Percentiles rank a stretch among this genome's conserved stretches.
These are phyloP conservation scores for Aspergillus ellipticus DNA, from an alignment of 495 filamentous ascomycete species.

Conservation along the genomic window DNA sequence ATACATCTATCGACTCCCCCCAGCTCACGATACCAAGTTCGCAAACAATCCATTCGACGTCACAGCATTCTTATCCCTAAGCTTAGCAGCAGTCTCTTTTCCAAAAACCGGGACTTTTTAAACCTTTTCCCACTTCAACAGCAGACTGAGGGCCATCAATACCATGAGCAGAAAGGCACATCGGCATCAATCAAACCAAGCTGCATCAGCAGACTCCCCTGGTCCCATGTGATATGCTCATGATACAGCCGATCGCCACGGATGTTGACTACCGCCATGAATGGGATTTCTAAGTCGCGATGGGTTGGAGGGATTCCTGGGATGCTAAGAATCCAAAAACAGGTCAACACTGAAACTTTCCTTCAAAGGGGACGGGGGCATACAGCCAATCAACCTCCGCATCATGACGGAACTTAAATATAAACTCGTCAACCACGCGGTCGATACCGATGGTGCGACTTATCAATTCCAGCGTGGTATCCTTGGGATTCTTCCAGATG, in stretches of 20 bases:
- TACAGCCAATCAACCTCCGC: conserved; percentile 63
- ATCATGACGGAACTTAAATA: conserved; percentile 59
- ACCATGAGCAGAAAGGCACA: too few relatives aligned
- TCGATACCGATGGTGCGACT: conserved; percentile 60
- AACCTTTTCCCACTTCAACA: too few relatives aligned
- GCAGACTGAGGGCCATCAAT: too few relatives aligned
- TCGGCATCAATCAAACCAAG: too few relatives aligned
- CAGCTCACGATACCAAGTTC: too few relatives aligned
- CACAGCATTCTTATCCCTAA: too few relatives aligned
- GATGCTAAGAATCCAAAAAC: conserved; percentile 26
- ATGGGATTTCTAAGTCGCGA: conserved; percentile 55
- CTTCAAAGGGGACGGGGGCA: background rate
- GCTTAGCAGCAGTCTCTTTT: too few relatives aligned
- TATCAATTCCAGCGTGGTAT: conserved; percentile 57
- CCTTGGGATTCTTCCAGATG: conserved; percentile 60
- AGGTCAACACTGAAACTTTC: background rate
- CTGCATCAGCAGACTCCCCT: conserved; percentile 66
- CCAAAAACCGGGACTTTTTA: too few relatives aligned
- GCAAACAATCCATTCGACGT: too few relatives aligned
- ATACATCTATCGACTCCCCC: too few relatives aligned
- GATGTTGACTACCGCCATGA: conserved; percentile 67
- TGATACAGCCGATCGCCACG: conserved; percentile 68
- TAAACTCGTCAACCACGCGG: conserved; percentile 51
- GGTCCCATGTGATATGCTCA: conserved; percentile 81
- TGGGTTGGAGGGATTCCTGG: conserved; percentile 67